phyloP scores from a whole-genome alignment of 257 asterid species.

The Ilex aquifolium region DNA sequence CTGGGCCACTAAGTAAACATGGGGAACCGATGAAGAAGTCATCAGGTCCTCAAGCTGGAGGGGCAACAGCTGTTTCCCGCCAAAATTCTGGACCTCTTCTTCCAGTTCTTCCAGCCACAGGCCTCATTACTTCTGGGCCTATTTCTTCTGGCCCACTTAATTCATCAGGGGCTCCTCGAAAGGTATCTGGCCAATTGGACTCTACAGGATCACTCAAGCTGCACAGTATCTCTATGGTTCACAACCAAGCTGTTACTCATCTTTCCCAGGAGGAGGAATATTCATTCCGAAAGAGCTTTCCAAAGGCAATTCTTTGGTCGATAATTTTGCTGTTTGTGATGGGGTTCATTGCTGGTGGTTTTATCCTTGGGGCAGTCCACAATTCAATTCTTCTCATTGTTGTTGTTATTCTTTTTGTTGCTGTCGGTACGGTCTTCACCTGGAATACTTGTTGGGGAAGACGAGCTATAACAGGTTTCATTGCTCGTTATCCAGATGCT shows the following conservation, averaged over 20 bases:
- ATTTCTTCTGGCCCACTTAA: constrained; percentile 58
- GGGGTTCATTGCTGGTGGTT: constrained; percentile 76
- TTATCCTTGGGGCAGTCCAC: constrained; percentile 60
- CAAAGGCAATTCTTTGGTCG: constrained; percentile 53
- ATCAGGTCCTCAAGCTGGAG: constrained; percentile 59
- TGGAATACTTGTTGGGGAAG: constrained; percentile 82
- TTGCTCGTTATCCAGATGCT: constrained; percentile 64
- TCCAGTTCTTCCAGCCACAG: constrained; percentile 60
- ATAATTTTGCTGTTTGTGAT: constrained; percentile 58
- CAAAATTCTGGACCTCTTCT: constrained; percentile 64
- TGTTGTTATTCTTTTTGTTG: constrained; percentile 50
- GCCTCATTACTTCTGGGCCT: constrained; percentile 72
- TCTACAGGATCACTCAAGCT: constrained; percentile 48
- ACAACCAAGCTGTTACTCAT: constrained; percentile 58
- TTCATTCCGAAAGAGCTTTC: constrained; percentile 59
- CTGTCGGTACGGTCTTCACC: constrained; percentile 42
- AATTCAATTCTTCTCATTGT: constrained; percentile 62
- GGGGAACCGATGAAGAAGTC: constrained; percentile 66
- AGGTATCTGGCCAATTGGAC: constrained; percentile 58
- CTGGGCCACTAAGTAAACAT: constrained; percentile 64
- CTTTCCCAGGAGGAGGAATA: constrained; percentile 52
- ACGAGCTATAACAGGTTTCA: constrained; percentile 53
- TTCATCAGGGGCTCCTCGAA: constrained; percentile 60
- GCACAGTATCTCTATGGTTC: constrained; percentile 33
- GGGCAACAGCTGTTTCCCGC: constrained; percentile 42